Evolutionary conservation across 225 moss, liverwort and hornwort genomes (phyloP).

Genomic region (Bryum argenteum): DNA sequence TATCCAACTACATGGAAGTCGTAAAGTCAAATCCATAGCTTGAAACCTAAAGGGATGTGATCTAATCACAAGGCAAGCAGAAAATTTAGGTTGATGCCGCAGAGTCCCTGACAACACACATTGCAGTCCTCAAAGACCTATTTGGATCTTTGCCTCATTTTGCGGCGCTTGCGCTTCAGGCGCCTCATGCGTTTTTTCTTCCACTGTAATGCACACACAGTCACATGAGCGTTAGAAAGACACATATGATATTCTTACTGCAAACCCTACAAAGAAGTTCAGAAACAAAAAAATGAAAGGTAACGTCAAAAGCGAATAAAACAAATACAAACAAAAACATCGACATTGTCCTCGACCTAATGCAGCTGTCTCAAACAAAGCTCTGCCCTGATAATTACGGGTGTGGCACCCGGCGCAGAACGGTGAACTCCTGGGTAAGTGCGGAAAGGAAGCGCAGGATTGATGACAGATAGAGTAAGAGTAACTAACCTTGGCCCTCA

Average conservation of each 20-base stretch:
- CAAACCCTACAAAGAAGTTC: neutral
- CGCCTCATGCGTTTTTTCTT: constrained; percentile 25
- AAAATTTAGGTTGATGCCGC: neutral
- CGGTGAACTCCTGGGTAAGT: too few relatives aligned
- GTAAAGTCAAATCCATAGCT: neutral
- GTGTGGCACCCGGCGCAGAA: neutral
- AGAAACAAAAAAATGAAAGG: too few relatives aligned
- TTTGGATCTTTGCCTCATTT: constrained; percentile 46
- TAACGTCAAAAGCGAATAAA: too few relatives aligned
- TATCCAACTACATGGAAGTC: neutral
- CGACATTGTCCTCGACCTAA: too few relatives aligned
- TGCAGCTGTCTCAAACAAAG: too few relatives aligned
- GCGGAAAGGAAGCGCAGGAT: neutral
- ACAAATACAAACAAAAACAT: too few relatives aligned
- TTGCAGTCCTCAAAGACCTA: constrained; percentile 13
- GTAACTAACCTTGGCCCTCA: constrained; percentile 21
- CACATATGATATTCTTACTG: too few relatives aligned
- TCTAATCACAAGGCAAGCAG: neutral
- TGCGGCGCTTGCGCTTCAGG: constrained; percentile 39
- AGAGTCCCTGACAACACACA: neutral
- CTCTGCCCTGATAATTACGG: too few relatives aligned
- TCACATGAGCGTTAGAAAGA: too few relatives aligned
- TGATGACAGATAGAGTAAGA: neutral
- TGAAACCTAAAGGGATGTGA: neutral
- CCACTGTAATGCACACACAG: too few relatives aligned